Percentiles rank a stretch among this genome's conserved stretches.
Evolutionary conservation across 768 basidiomycete genomes (phyloP).

Genomic region (Leccinum fibrillosum): DNA sequence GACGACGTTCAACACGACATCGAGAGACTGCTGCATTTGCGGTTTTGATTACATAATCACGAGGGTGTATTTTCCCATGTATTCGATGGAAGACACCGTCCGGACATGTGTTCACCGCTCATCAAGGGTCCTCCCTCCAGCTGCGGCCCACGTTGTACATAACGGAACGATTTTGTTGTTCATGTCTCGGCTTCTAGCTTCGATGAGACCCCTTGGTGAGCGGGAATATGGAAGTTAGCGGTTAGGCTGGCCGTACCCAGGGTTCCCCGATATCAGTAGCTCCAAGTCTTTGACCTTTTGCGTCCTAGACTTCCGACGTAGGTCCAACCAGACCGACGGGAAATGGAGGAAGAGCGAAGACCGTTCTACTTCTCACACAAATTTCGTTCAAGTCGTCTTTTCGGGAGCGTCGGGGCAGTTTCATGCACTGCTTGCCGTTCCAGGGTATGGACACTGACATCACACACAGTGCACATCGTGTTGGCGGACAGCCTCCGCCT

Average conservation of each 20-base stretch:
- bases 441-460: neutral
- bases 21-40: conserved; percentile 10
- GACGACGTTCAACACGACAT: conserved; percentile 22
- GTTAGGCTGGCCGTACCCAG: neutral
- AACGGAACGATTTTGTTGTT: neutral
- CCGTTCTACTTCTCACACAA: conserved; percentile 15
- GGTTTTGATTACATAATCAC: conserved; percentile 27
- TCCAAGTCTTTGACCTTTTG: neutral
- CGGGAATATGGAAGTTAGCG: neutral
- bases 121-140: neutral
- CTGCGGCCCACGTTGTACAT: neutral
- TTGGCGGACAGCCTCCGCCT: conserved; percentile 4
- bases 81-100: neutral
- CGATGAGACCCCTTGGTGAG: neutral
- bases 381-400: conserved; percentile 17
- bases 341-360: neutral
- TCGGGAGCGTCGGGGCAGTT: neutral
- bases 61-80: conserved; percentile 6
- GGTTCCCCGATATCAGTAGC: neutral
- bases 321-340: neutral
- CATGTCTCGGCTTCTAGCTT: neutral
- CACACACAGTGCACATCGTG: conserved; percentile 4
- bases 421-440: neutral
- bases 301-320: neutral
- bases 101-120: neutral